These are phyloP conservation scores for Sugiyamaella lignohabitans DNA, from an alignment of 805 yeast species.

Conservation along the genomic window DNA sequence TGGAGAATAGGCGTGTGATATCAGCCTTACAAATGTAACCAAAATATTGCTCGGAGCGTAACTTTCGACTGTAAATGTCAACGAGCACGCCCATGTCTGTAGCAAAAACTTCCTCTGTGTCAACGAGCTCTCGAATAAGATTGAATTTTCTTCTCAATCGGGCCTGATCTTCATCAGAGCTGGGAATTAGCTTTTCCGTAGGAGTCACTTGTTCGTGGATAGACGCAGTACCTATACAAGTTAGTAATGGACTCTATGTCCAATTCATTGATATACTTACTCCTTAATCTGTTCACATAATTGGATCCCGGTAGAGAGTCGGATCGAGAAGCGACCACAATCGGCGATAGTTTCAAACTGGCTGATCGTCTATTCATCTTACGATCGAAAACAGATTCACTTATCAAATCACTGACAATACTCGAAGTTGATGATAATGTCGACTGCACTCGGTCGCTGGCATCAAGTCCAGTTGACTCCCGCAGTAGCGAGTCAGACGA, in stretches of 20 bases:
- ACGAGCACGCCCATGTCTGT: conserved; percentile 33
- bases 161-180: conserved; percentile 12
- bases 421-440: neutral
- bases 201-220: conserved; percentile 4
- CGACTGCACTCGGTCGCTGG: neutral
- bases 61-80: conserved; percentile 27
- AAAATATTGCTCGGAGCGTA: conserved; percentile 19
- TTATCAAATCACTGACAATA: neutral
- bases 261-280: neutral
- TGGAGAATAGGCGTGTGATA: conserved; percentile 26
- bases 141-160: conserved; percentile 24
- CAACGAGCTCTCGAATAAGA: conserved; percentile 33
- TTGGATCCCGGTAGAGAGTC: neutral
- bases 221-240: neutral
- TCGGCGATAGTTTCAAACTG: neutral
- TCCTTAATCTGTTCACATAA: neutral
- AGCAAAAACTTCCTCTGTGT: conserved; percentile 34
- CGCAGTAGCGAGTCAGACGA: neutral
- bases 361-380: neutral
- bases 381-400: neutral
- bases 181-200: neutral
- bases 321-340: neutral
- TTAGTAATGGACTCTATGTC: neutral
- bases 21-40: conserved; percentile 26
- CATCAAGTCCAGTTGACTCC: neutral